Base-by-base conservation (phyloP, 1,284 basidiomycete species). In the Malassezia obtusa region DNA sequence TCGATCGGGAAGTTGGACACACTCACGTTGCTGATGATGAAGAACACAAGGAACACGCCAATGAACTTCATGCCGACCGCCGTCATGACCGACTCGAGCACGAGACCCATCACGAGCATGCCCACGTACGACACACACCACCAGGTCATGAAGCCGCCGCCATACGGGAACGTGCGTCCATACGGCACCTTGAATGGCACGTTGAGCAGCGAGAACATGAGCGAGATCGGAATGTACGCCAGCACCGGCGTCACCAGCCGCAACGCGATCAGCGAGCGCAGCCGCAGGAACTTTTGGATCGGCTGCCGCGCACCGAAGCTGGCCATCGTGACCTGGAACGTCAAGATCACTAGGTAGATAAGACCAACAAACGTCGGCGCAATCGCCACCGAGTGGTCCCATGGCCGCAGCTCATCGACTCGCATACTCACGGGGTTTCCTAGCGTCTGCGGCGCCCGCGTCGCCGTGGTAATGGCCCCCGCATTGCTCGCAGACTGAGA, bases 321-420 rank as follows among this genome's bases (percentile, higher is more conserved):
- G 19, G 61, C 66, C 64, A 72, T 62, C 12, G 63, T 65, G 0
- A 59, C 31, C 46, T 63, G 74, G 56, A 69, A 78, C 57, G 76
- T 59, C 19, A 77, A 67, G 56, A 87, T 85, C 49, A 82, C 75
- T 39, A 84, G 76, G 75, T 86, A 88, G 56, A 87, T 84, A 6
- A 85, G 76, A 24, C 84, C 86, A 24, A 87, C 85, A 56, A 84
- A 84, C 36, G 82, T 79, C 39, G 83, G 79, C 0, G 86, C 87
- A 10, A 80, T 77, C 0, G 85, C 84, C 4, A 85, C 86, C 22
- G 84, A 80, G 35, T 81, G 76, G 59, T 82, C 78, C 65, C 84
- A 87, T 0, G 84, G 84, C 30, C 81, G 76, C 1, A 85, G 61
- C 64, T 87, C 85, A 50, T 76, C 60, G 24, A 81, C 56, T 0